Conservation (phyloP, 2,329 filamentous ascomycete genomes). For the Onygenales sp. region DNA sequence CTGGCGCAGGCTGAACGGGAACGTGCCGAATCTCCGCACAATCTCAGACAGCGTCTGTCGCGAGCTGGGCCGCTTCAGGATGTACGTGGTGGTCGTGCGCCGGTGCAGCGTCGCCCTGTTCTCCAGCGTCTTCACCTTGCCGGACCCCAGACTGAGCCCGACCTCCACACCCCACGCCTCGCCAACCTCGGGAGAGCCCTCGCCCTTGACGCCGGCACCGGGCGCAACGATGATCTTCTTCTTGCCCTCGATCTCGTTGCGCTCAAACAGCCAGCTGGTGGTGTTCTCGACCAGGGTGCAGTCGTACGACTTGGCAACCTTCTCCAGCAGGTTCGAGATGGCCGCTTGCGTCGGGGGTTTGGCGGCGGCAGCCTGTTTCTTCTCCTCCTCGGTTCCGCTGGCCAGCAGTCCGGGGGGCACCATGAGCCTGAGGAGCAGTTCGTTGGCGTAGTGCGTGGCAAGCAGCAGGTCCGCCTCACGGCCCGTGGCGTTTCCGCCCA, state of each 20-base stretch:
- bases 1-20: slow-evolving; percentile 96
- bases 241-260: slow-evolving; percentile 93
- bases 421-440: slow-evolving; percentile 84
- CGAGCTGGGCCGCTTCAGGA: slow-evolving; percentile 86
- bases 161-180: slow-evolving; percentile 98
- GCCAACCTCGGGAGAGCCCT: slow-evolving; percentile 76
- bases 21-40: slow-evolving; percentile 92
- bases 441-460: slow-evolving; percentile 91
- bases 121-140: slow-evolving; percentile 88
- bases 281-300: slow-evolving; percentile 95
- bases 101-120: slow-evolving; percentile 87
- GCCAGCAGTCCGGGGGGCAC: slow-evolving; percentile 80
- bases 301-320: slow-evolving; percentile 81
- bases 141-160: slow-evolving; percentile 78
- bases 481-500: slow-evolving; percentile 61
- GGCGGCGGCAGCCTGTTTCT: slow-evolving; percentile 74
- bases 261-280: slow-evolving; percentile 91
- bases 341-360: slow-evolving; percentile 78
- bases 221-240: slow-evolving; percentile 92
- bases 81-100: slow-evolving; percentile 83
- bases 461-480: slow-evolving; percentile 78
- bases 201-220: slow-evolving; percentile 78
- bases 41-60: slow-evolving; percentile 88
- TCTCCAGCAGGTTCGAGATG: slow-evolving; percentile 82
- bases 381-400: slow-evolving; percentile 82